Evolutionary conservation across 2,329 filamentous ascomycete species (phyloP).

Genomic region (Acrodontium crateriforme): DNA sequence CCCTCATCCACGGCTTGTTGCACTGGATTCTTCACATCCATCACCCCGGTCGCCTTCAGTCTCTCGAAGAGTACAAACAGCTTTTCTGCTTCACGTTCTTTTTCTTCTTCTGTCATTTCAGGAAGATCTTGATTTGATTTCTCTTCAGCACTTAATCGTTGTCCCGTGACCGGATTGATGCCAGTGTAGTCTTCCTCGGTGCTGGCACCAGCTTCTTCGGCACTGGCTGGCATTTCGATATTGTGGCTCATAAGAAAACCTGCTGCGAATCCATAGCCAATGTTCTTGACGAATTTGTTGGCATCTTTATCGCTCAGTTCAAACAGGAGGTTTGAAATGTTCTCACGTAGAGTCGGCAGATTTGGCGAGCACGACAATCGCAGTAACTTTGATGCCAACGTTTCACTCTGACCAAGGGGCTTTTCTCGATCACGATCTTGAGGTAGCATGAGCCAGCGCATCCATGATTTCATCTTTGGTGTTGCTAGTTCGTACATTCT

Average conservation of each 20-base stretch:
- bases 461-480: slow-evolving; percentile 43
- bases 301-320: slow-evolving; percentile 74
- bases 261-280: slow-evolving; percentile 87
- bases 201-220: slow-evolving; percentile 23
- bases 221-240: slow-evolving; percentile 53
- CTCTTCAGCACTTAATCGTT: slow-evolving; percentile 36
- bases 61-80: slow-evolving; percentile 83
- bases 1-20: slow-evolving; percentile 55
- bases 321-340: slow-evolving; percentile 69
- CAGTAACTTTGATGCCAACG: slow-evolving; percentile 62
- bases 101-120: slow-evolving; percentile 83
- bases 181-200: slow-evolving; percentile 17
- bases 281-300: slow-evolving; percentile 69
- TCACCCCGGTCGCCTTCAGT: slow-evolving; percentile 59
- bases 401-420: slow-evolving; percentile 62
- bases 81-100: slow-evolving; percentile 77
- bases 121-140: slow-evolving; percentile 42
- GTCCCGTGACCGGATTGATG: slow-evolving; percentile 79
- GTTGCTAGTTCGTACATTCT: slow-evolving; percentile 61
- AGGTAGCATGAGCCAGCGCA: slow-evolving; percentile 60
- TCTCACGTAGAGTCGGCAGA: slow-evolving; percentile 57
- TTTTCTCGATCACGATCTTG: slow-evolving; percentile 60
- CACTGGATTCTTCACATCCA: slow-evolving; percentile 69
- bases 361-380: slow-evolving; percentile 61
- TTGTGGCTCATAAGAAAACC: slow-evolving; percentile 81